Evolutionary conservation across 2,329 filamentous ascomycete genomes (phyloP).

Genomic region (Leptographium flavum): DNA sequence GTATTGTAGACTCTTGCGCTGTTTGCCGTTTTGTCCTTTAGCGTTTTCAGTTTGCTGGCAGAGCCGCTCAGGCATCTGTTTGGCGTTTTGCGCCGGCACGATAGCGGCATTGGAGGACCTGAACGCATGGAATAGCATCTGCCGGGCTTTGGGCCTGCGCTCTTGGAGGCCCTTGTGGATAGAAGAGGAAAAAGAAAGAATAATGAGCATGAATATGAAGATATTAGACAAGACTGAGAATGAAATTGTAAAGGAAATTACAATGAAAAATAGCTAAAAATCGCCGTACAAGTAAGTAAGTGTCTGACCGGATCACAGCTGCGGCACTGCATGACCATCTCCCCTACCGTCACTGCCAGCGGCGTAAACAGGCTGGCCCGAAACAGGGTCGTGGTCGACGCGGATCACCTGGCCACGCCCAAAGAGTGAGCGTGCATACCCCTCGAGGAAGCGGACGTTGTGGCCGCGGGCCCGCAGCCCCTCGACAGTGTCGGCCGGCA

Average conservation of each 20-base stretch:
- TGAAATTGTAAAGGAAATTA: no score
- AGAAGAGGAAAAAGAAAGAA: no score
- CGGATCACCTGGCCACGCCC: conserved; percentile 76
- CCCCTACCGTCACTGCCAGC: conserved; percentile 77
- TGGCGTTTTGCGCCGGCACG: neutral
- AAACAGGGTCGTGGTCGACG: conserved; percentile 50
- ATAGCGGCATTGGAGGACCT: neutral
- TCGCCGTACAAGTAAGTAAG: neutral
- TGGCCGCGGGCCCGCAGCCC: conserved; percentile 58
- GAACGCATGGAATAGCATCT: no score
- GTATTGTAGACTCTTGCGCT: conserved; percentile 1
- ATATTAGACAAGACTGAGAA: no score
- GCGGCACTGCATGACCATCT: conserved; percentile 42
- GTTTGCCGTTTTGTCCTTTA: neutral
- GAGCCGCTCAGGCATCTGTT: neutral
- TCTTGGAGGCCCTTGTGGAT: no score
- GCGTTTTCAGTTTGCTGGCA: neutral
- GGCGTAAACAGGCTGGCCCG: conserved; percentile 60
- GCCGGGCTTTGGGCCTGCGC: no score
- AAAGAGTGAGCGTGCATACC: conserved; percentile 53
- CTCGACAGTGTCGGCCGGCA: conserved; percentile 48
- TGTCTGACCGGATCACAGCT: neutral
- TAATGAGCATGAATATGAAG: no score
- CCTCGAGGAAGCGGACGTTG: conserved; percentile 49
- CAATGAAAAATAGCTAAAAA: neutral